Evolutionary conservation across 2,329 filamentous ascomycete species (phyloP), one percentile per base, ranked within the genome.

Genomic region (Verticillium tricorpus): DNA sequence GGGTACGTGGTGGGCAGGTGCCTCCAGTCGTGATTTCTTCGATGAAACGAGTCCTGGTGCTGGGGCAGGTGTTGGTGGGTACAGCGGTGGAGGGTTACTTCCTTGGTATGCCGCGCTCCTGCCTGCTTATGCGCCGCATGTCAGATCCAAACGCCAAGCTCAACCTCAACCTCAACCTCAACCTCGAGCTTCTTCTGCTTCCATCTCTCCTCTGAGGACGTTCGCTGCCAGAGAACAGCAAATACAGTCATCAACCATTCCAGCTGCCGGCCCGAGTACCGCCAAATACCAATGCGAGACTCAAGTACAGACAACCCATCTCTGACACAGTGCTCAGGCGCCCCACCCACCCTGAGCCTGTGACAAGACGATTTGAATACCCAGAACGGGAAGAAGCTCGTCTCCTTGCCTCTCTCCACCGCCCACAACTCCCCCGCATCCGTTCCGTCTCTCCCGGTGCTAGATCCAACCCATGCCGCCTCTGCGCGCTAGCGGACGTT

Each of bases 341-440:
- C 45, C 22, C 59, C 50, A 28, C 56, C 59, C 50, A 22, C 56
- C 34, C 34, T 28, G 17, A 57, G n/a, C 19, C 45, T 5, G n/a
- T 19, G 45, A 52, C 45, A 52, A 52, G 9, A 25, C 64, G 64
- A 65, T 64, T 57, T 64, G 64, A 59, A 60, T 65, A 64, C 64
- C 62, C 62, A 65, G 59, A 65, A 63, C 37, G 64, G 64, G 60
- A 65, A 64, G 57, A 28, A 25, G 5, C 45, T 52, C n/a, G 45
- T 7, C 37, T 52, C 14, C 19, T 52, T 19, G 8, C 19, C 19
- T 19, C 22, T 2, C 45, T 52, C 45, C 45, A 22, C 45, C 19
- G 7, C 37, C 34, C 19, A 9, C 19, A 12, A 6, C n/a, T 22
- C 45, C 45, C 45, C 45, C 45, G 45, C 45, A 52, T 52, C 19